These are phyloP conservation scores for Neopestalotiopsis clavispora DNA, from an alignment of 2,329 filamentous ascomycete species.

Conservation along the genomic window DNA sequence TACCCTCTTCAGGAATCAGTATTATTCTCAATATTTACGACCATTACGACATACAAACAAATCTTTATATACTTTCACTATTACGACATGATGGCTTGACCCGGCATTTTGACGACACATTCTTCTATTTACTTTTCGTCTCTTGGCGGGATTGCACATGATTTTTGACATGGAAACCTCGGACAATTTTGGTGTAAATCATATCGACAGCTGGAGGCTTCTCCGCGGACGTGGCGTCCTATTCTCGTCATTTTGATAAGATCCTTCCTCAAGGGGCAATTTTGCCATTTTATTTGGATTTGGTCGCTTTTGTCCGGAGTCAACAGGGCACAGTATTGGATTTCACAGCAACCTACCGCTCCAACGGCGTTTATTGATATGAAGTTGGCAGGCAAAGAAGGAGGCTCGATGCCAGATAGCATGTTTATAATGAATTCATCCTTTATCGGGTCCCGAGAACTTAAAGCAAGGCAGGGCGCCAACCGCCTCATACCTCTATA, in stretches of 20 bases:
- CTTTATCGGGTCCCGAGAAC: neutral
- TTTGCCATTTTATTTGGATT: neutral
- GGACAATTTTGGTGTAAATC: neutral
- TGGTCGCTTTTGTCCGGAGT: neutral
- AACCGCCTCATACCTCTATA: too few species aligned
- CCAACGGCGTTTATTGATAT: neutral
- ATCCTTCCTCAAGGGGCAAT: neutral
- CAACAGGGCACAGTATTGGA: neutral
- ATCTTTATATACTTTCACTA: conserved; percentile 8
- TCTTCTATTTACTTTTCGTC: neutral
- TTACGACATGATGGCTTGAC: conserved; percentile 6
- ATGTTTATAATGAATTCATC: neutral
- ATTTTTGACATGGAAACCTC: neutral
- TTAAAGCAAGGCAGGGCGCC: neutral
- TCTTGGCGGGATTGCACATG: neutral
- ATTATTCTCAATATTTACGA: neutral
- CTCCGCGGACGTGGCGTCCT: too few species aligned
- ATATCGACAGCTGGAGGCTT: neutral
- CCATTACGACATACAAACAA: conserved; percentile 4
- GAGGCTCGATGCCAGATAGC: neutral
- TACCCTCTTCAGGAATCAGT: neutral
- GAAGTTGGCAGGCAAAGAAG: neutral
- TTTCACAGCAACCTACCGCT: neutral
- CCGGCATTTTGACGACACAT: neutral
- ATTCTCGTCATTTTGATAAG: too few species aligned